Evolutionary conservation across 352 stramenopile species (phyloP).

Genomic region (Plasmopara muralis): DNA sequence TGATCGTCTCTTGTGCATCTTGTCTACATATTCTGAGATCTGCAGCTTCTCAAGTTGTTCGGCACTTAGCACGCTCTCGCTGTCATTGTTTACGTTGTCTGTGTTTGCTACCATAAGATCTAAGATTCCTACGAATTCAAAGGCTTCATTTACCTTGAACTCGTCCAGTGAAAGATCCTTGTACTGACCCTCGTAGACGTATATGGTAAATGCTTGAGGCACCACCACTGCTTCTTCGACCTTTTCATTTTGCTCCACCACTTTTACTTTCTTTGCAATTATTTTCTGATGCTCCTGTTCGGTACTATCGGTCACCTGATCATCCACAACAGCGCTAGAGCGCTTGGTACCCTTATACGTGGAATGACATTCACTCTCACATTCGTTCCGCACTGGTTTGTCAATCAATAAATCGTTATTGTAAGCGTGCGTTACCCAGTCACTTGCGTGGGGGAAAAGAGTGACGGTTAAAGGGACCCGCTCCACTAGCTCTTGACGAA

Average conservation of each 20-base stretch:
- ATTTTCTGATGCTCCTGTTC: conserved; percentile 6
- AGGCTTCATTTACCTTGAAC: conserved; percentile 81
- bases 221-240: conserved; percentile 11
- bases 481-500: conserved; percentile 37
- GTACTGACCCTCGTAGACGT: conserved; percentile 69
- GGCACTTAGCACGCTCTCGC: conserved; percentile 9
- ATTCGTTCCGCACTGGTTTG: conserved; percentile 4
- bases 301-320: background rate
- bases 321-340: conserved; percentile 27
- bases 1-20: conserved; percentile 41
- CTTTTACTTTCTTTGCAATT: conserved; percentile 42
- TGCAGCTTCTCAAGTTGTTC: conserved; percentile 48
- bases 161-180: conserved; percentile 33
- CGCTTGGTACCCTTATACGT: conserved; percentile 37
- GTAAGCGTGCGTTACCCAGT: conserved; percentile 43
- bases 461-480: conserved; percentile 54
- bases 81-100: conserved; percentile 10
- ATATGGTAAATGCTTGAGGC: conserved; percentile 48
- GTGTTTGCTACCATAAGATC: conserved; percentile 50
- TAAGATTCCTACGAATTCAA: conserved; percentile 73
- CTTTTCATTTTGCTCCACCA: conserved; percentile 2
- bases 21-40: conserved; percentile 57
- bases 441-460: conserved; percentile 50
- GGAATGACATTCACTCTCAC: conserved; percentile 9
- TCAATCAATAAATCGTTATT: background rate